Base-by-base conservation (phyloP, 2,329 filamentous ascomycete species). In the Westerdykella sp. region DNA sequence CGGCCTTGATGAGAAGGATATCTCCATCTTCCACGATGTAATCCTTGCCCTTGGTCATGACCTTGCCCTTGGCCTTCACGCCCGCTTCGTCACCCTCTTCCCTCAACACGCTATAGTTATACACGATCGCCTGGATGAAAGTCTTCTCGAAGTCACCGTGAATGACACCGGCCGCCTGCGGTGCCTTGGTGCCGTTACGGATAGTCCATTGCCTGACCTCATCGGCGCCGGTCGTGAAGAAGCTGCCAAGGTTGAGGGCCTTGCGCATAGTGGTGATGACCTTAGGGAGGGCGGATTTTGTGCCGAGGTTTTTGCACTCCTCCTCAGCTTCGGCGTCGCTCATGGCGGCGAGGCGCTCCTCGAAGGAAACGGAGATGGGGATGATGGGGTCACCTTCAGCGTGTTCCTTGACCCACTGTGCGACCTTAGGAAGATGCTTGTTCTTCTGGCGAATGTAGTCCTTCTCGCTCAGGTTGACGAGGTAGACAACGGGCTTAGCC, bases 141-240 rank as follows among this genome's bases (percentile, higher is more conserved):
- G 94, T 98, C 83, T 98, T 98, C 72, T 98, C 93, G 55, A 98
- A 97, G 68, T 98, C 93, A 55, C 84, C 87, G 73, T 98, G 93
- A 56, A 98, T 98, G 50, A 98, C 93, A 77, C 93, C 93, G 31
- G 93, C 93, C 37, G 93, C 93, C 64, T 94, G 86, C 14, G 93
- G 93, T n/a, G 93, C 93, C 76, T 98, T 98, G 65, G 85, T 95
- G 57, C 89, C 90, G 62, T 87, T 90, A 46, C 93, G 83, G 66
- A 98, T 88, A 21, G 93, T 98, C 94, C 93, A 98, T 74, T 98
- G 93, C 59, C 93, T 81, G 53, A 98, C 93, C 74, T 98, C 93
- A 66, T 98, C 94, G 18, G 89, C 73, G 61, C 93, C 93, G 28
- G 85, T 90, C 41, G 93, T 98, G 82, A 98, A 98, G 79, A 98